Evolutionary conservation across 768 basidiomycete species (phyloP), one percentile per base, ranked within the genome.

Genomic region (Pisolithus tinctorius): DNA sequence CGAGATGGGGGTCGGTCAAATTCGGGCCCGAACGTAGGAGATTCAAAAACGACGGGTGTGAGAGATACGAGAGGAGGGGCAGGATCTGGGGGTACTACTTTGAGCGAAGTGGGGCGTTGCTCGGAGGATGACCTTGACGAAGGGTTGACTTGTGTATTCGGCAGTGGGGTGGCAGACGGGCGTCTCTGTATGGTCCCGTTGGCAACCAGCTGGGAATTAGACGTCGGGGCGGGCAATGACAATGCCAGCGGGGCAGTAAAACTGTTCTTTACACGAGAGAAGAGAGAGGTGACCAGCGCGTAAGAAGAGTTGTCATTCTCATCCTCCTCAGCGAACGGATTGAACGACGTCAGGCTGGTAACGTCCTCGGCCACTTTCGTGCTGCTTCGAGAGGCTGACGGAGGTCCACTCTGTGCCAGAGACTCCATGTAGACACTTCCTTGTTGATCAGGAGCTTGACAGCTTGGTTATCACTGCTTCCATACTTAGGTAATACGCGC

Each of bases 251-350:
- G 86, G 0, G 80, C 78, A 34, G 86, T 74, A 17, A 92, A 76
- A 6, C 86, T 84, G 60, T 78, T 91, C 73, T 86, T 90, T 75
- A 93, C 80, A 56, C 83, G 81, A 30, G 84, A 88, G 50, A 93
- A 78, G 26, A 93, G 72, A 20, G 86, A 88, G 0, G 88, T 82
- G 52, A 93, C 85, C 49, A 93, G 74, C 6, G 88, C 84, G 64
- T 90, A 91, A 14, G 88, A 91, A 7, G 88, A 86, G 59, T 88
- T 85, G 57, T 92, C 90, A 63, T 89, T 81, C 67, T 93, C 91
- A 63, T 93, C 90, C 64, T 93, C 92, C 63, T 91, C 88, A n/a
- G 87, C 82, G 72, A 92, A 93, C 6, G 89, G 89, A 64, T 93
- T 93, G 75, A 87, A 91, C 46, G 88, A 88, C 27, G 92, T 93